Base-by-base conservation (phyloP, 345 rosid species). In the Chamaenerion angustifolium region DNA sequence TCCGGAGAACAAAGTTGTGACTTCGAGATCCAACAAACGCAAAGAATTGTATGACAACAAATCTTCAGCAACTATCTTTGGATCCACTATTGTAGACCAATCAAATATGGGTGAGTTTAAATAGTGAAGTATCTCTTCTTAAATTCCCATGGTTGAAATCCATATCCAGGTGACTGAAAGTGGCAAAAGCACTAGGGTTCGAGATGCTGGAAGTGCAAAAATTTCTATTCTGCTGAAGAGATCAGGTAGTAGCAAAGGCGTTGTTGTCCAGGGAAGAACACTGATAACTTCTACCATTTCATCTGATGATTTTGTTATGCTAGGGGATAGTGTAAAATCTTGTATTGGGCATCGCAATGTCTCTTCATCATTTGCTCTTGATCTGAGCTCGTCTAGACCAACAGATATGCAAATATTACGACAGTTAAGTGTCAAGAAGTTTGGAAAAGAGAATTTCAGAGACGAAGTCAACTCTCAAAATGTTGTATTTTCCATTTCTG, bases 341-440 rank as follows among this genome's bases (percentile, higher is more conserved):
- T 92, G 88, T 55, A 54, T 73, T 17, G 90, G 90, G 51, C 74
- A 74, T 62, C 78, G 75, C 18, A 92, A 84, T 66, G 63, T 61
- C n/a, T 92, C 98, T 25, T 72, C 85, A 62, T 80, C 96, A 45
- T 87, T 96, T 54, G 84, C 95, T 56, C 57, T 73, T 60, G 96
- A 92, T 75, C 71, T 70, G 23, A 64, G 78, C 69, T 80, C 88
- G 56, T 71, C 71, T 59, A 78, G 83, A 62, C 86, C 68, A 48
- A 61, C 70, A 45, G 93, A 82, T 25, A 59, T 64, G 65, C 80
- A 67, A 66, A 68, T 79, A 27, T 88, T 68, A 44, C 66, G 84
- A 58, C 95, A 79, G 67, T 68, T 66, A 57, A 84, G 89, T 65
- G 76, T 83, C 56, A 76, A 58, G 67, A 84, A 75, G 59, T 76